These are phyloP conservation scores for Xylaria sp. DNA, from an alignment of 2,329 filamentous ascomycete species.

Conservation along the genomic window DNA sequence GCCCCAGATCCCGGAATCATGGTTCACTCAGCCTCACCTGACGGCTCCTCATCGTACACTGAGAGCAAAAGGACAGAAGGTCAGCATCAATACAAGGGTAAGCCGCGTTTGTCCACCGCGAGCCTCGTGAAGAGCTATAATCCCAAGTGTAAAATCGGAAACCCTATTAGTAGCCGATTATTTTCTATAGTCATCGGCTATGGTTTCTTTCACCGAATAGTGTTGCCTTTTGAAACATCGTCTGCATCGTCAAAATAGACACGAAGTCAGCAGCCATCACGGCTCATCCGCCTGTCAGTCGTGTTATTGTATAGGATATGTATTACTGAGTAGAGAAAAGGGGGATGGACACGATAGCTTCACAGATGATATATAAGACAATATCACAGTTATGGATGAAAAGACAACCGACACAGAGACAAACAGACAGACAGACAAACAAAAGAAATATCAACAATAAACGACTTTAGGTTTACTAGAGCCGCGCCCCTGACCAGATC, in stretches of 20 bases:
- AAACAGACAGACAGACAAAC: not conserved
- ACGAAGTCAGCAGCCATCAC: constrained; percentile 26
- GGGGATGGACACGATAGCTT: not conserved
- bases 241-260: constrained; percentile 26
- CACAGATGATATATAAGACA: constrained; percentile 1
- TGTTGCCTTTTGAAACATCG: not conserved
- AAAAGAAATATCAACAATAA: not conserved
- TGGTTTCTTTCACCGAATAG: not conserved
- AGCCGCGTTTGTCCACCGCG: not conserved
- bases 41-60: not conserved
- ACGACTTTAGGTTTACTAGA: not conserved
- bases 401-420: not conserved
- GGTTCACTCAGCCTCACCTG: constrained; percentile 15
- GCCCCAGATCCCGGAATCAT: constrained; percentile 11
- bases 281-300: not conserved
- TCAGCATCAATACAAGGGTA: constrained; percentile 8
- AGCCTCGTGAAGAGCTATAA: not conserved
- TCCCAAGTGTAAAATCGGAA: not conserved
- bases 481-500: not conserved
- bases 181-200: not conserved
- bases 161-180: constrained; percentile 14
- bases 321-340: not conserved
- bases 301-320: not conserved
- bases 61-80: not conserved
- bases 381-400: not conserved